phyloP scores from a whole-genome alignment of 495 filamentous ascomycete species.

The Aspergillus ostianus region DNA sequence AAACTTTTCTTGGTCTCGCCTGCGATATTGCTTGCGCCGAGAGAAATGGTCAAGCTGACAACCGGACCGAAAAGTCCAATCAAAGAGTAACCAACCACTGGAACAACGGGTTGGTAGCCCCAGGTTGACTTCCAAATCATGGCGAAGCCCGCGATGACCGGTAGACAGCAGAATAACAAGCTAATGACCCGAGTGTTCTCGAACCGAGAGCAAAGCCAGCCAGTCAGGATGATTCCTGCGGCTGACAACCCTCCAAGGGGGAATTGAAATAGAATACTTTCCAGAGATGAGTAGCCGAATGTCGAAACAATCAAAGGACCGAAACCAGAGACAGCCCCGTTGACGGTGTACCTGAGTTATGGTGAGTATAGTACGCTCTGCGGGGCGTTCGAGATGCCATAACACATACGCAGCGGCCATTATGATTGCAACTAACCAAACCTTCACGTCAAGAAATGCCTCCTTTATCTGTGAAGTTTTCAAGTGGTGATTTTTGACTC shows the following conservation, averaged over 20 bases:
- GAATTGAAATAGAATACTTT: conserved; percentile 71
- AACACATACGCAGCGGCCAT: conserved; percentile 51
- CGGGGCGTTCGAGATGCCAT: not conserved
- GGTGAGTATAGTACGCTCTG: not conserved
- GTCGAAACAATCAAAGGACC: conserved; percentile 72
- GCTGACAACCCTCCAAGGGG: conserved; percentile 65
- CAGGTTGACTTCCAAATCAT: conserved; percentile 74
- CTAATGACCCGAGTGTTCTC: conserved; percentile 63
- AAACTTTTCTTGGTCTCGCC: conserved; percentile 76
- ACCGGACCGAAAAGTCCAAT: conserved; percentile 70
- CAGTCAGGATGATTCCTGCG: conserved; percentile 61
- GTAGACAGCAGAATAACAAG: conserved; percentile 62
- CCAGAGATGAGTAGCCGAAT: conserved; percentile 64
- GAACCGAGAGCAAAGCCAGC: conserved; percentile 56
- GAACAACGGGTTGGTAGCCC: conserved; percentile 59
- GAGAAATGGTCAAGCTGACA: conserved; percentile 61
- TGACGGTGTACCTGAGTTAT: conserved; percentile 58
- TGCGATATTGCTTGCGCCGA: conserved; percentile 71
- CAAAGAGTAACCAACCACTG: conserved; percentile 66
- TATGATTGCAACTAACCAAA: conserved; percentile 55
- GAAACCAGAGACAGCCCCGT: conserved; percentile 74
- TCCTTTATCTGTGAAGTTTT: conserved; percentile 51
- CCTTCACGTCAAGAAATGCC: conserved; percentile 45
- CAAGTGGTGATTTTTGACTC: conserved; percentile 51
- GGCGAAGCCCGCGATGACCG: conserved; percentile 68